phyloP scores from a whole-genome alignment of 495 filamentous ascomycete genomes.

The Neurospora terricola region DNA sequence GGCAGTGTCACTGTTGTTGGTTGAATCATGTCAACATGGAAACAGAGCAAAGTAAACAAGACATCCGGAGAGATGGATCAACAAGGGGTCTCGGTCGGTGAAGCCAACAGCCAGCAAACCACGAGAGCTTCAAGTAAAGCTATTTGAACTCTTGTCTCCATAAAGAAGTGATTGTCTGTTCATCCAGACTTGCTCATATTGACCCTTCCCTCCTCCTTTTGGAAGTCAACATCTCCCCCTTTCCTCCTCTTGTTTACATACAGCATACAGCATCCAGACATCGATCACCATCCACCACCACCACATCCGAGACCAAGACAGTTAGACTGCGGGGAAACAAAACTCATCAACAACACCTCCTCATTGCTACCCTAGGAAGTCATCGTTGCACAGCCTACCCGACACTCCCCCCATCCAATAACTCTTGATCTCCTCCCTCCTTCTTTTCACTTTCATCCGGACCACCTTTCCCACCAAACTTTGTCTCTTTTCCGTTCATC shows the following conservation, averaged over 20 bases:
- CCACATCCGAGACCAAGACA: background rate
- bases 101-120: background rate
- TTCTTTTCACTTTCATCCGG: background rate
- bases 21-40: background rate
- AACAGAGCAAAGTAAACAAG: background rate
- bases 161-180: background rate
- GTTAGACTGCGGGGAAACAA: background rate
- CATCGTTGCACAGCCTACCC: background rate
- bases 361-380: background rate
- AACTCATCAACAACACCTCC: background rate
- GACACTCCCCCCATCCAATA: background rate
- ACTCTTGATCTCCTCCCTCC: background rate
- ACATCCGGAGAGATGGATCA: background rate
- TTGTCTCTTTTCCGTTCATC: background rate
- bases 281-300: background rate
- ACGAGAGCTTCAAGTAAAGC: background rate
- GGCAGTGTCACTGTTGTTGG: background rate
- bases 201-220: background rate
- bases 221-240: background rate
- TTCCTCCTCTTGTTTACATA: background rate
- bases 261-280: background rate
- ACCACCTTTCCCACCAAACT: background rate
- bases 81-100: background rate
- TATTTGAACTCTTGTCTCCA: background rate
- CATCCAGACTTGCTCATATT: background rate